phyloP scores from a whole-genome alignment of 2,329 filamentous ascomycete genomes.

The Pseudogymnoascus sp. region DNA sequence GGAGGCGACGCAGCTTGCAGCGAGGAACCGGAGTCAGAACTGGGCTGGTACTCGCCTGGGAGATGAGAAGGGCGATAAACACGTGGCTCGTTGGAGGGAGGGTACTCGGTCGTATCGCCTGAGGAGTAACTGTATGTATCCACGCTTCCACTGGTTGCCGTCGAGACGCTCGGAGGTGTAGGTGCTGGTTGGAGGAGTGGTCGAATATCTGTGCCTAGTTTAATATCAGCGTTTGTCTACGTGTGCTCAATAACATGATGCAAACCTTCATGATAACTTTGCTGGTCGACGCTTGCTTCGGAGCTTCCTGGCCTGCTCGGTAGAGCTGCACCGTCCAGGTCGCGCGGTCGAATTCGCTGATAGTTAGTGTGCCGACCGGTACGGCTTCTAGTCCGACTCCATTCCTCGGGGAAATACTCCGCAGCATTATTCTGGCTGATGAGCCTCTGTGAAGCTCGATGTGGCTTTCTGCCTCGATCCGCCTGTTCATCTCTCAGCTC shows the following conservation, averaged over 20 bases:
- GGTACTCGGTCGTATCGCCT: neutral
- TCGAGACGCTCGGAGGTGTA: neutral
- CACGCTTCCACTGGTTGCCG: neutral
- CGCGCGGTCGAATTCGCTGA: neutral
- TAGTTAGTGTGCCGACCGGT: neutral
- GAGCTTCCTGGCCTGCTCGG: neutral
- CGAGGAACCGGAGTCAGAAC: neutral
- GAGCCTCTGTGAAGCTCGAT: neutral
- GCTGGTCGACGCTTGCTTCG: neutral
- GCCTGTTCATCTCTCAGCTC: neutral
- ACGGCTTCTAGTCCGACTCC: neutral
- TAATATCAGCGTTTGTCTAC: neutral
- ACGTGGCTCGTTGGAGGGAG: neutral
- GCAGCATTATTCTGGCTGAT: neutral
- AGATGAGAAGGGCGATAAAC: neutral
- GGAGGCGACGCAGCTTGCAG: neutral
- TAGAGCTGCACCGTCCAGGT: neutral
- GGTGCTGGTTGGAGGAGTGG: neutral
- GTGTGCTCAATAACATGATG: too few relatives aligned
- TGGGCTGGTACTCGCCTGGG: neutral
- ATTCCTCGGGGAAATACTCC: constrained; percentile 2
- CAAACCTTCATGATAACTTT: neutral
- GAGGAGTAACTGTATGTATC: constrained; percentile 7
- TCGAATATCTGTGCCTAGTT: neutral
- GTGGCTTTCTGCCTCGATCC: neutral